Conservation (phyloP, 164 flowering plant species). For the Litsea cubeba region DNA sequence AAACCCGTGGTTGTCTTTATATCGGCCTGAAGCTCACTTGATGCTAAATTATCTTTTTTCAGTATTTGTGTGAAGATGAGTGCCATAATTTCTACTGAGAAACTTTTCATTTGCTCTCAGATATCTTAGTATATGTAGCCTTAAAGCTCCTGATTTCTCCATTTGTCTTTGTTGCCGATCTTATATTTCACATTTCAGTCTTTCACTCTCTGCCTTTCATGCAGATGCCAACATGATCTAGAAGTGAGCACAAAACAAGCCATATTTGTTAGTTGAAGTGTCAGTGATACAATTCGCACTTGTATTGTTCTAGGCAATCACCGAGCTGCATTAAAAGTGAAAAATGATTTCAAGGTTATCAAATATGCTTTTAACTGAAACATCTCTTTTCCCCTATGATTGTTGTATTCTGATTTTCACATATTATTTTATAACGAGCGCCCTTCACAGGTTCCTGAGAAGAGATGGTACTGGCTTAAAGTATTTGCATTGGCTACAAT, state of each 20-base stretch:
- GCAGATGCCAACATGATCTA: conserved; percentile 85
- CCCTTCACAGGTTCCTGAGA: conserved; percentile 74
- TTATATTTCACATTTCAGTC: too few species aligned
- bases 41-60: background rate
- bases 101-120: background rate
- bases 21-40: background rate
- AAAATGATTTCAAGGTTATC: conserved; percentile 81
- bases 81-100: background rate
- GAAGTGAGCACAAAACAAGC: conserved; percentile 90
- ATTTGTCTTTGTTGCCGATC: background rate
- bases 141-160: background rate
- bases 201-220: background rate
- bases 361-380: background rate
- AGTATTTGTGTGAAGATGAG: too few species aligned
- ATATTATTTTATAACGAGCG: background rate
- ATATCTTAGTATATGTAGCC: background rate
- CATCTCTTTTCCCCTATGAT: background rate
- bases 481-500: conserved; percentile 89
- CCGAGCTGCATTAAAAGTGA: conserved; percentile 84
- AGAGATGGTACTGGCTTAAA: conserved; percentile 99
- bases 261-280: conserved; percentile 88
- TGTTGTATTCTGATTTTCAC: background rate
- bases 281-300: conserved; percentile 91
- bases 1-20: background rate
- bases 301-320: conserved; percentile 92